Evolutionary conservation across 768 basidiomycete genomes (phyloP).

Genomic region (Boletales sp.): DNA sequence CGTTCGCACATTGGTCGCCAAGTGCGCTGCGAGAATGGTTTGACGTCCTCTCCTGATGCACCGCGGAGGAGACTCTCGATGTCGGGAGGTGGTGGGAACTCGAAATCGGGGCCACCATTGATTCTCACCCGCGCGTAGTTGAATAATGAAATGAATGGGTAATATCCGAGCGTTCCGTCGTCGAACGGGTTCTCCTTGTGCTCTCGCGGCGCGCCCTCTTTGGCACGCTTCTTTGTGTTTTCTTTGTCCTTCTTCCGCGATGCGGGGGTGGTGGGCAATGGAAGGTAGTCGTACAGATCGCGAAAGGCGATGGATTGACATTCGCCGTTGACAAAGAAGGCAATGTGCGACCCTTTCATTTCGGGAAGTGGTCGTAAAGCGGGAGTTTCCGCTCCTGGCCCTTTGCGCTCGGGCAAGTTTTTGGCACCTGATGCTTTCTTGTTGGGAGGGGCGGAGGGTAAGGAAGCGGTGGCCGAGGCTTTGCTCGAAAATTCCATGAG

Average conservation of each 20-base stretch:
- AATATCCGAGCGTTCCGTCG: constrained; percentile 94
- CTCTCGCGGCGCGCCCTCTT: constrained; percentile 62
- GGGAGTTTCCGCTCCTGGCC: constrained; percentile 29
- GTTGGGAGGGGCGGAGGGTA: constrained; percentile 48
- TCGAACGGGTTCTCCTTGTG: constrained; percentile 85
- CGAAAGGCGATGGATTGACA: constrained; percentile 80
- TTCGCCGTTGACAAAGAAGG: constrained; percentile 92
- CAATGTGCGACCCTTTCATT: constrained; percentile 67
- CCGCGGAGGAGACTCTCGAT: constrained; percentile 60
- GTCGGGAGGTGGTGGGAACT: constrained; percentile 73
- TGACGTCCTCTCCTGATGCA: constrained; percentile 30
- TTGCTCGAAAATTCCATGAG: constrained; percentile 79
- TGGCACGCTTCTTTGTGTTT: constrained; percentile 49
- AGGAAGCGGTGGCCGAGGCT: constrained; percentile 48
- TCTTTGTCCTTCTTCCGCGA: constrained; percentile 60
- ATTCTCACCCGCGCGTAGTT: constrained; percentile 81
- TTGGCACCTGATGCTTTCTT: constrained; percentile 73
- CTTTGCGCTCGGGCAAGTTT: constrained; percentile 57
- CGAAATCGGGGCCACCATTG: constrained; percentile 89
- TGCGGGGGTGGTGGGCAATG: constrained; percentile 61
- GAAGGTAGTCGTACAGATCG: constrained; percentile 88
- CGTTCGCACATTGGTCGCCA: constrained; percentile 86
- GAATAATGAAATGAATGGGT: constrained; percentile 91
- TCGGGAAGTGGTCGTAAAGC: constrained; percentile 64
- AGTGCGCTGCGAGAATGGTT: constrained; percentile 33